Base-by-base conservation (phyloP, 2,329 filamentous ascomycete genomes). In the Ophiosphaerella herpotricha region DNA sequence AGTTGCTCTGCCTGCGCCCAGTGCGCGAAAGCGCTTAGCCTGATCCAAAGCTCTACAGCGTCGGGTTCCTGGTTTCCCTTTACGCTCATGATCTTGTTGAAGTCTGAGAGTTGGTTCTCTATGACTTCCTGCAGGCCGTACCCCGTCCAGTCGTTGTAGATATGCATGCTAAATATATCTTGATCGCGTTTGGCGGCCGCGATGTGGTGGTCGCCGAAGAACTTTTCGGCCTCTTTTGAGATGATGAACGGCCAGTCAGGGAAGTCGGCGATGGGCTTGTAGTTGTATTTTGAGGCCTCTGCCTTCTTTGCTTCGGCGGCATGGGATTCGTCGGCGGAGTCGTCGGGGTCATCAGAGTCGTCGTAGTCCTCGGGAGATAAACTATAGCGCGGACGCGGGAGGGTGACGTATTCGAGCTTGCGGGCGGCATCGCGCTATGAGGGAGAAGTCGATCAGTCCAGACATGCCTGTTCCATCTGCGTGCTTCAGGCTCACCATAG, bases 91-190 rank as follows among this genome's bases (percentile, higher is more conserved):
- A 31, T 12, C 36, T 36, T 40, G 39, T 52, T 53, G 39, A 53
- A 38, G 31, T 13, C 43, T 39, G 36, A 38, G 43, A 46, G 43
- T 13, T 46, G 36, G 18, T 46, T 46, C 36, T 46, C 43, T 46
- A 46, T 46, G 16, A 46, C 43, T 36, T 46, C 43, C 13, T 46
- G 43, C 8, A 53, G 21, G 14, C 50, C 43, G 18, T 48, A 45
- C 14, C 53, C 53, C 1, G 39, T 50, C 40, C 44, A 53, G 46
- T 56, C 50, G 31, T 52, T 53, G 18, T 12, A 38, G 39, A 56
- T 24, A 43, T 47, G 36, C 50, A 56, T 53, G 29, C 37, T 21
- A 39, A 50, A 50, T 39, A 0, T 44, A 34, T 56, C 49, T 34
- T 50, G 39, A 34, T 56, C 32, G 29, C 53, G 42, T 26, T 51